A percentile compares a stretch with the other conserved stretches of the same genome.
Conservation (phyloP, 805 yeast genomes). For the Saccharomycopsis schoenii region DNA sequence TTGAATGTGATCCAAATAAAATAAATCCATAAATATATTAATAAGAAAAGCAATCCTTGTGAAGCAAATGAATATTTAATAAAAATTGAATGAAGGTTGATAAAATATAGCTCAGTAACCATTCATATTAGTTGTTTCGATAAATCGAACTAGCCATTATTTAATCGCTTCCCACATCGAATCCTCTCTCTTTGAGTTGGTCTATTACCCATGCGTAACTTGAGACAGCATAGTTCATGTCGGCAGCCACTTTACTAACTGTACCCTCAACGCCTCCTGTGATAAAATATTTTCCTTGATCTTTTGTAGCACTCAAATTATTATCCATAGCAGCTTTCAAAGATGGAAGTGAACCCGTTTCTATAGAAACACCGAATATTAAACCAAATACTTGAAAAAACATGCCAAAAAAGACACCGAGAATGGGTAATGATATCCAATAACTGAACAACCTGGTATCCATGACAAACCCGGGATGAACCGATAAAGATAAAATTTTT, state of each 20-base stretch:
- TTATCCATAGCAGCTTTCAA: constrained; percentile 53
- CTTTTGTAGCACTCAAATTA: constrained; percentile 36
- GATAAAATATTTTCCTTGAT: constrained; percentile 62
- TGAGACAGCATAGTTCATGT: constrained; percentile 49
- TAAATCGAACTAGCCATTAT: not conserved
- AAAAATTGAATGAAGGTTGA: not conserved
- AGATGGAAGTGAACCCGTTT: constrained; percentile 61
- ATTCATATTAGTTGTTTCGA: too few relatives aligned
- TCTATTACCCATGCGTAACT: constrained; percentile 76
- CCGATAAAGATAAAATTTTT: constrained; percentile 48
- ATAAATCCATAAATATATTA: not conserved
- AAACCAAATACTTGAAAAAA: constrained; percentile 59
- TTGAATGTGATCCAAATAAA: not conserved
- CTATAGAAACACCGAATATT: constrained; percentile 60
- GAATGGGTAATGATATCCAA: constrained; percentile 67
- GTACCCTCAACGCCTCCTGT: constrained; percentile 46
- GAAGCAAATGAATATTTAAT: too few relatives aligned
- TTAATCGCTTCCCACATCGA: not conserved
- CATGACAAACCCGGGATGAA: constrained; percentile 85
- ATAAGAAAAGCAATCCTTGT: not conserved
- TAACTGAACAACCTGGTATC: constrained; percentile 65
- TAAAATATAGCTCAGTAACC: not conserved
- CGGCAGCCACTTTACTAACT: constrained; percentile 51
- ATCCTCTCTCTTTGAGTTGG: constrained; percentile 31
- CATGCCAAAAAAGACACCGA: constrained; percentile 70